These are phyloP conservation scores for Cladobotryum mycophilum DNA, from an alignment of 2,329 filamentous ascomycete species.

Conservation along the genomic window DNA sequence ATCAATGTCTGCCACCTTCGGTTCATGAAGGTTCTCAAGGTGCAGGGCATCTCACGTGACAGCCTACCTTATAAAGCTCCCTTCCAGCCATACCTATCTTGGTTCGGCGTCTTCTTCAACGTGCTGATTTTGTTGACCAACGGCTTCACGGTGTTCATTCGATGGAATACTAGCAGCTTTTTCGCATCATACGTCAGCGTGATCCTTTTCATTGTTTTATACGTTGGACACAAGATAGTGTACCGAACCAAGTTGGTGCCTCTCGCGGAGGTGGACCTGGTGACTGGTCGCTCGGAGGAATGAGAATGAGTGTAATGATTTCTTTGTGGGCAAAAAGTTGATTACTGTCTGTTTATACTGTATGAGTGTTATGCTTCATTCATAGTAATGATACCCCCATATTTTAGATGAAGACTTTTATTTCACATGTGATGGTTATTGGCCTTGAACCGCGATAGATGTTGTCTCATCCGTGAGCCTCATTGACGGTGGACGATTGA, in stretches of 20 bases:
- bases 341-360: background rate
- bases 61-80: conserved; percentile 55
- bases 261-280: conserved; percentile 30
- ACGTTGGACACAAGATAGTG: conserved; percentile 53
- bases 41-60: conserved; percentile 50
- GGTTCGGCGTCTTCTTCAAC: conserved; percentile 61
- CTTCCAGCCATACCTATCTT: conserved; percentile 58
- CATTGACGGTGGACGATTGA: too few species aligned
- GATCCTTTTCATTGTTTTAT: conserved; percentile 56
- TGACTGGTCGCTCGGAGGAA: conserved; percentile 4
- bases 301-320: background rate
- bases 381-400: conserved; percentile 11
- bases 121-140: conserved; percentile 59
- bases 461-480: too few species aligned
- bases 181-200: conserved; percentile 60
- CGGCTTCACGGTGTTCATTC: conserved; percentile 62
- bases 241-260: conserved; percentile 34
- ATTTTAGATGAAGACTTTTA: background rate
- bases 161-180: conserved; percentile 55
- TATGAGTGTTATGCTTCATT: conserved; percentile 11
- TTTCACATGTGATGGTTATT: too few species aligned
- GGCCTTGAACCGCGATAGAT: too few species aligned
- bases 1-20: conserved; percentile 59
- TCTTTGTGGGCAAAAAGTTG: background rate
- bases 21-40: conserved; percentile 55